These are phyloP conservation scores for Phytopythium chamaehyphon DNA, from an alignment of 352 stramenopile genomes.

Conservation along the genomic window DNA sequence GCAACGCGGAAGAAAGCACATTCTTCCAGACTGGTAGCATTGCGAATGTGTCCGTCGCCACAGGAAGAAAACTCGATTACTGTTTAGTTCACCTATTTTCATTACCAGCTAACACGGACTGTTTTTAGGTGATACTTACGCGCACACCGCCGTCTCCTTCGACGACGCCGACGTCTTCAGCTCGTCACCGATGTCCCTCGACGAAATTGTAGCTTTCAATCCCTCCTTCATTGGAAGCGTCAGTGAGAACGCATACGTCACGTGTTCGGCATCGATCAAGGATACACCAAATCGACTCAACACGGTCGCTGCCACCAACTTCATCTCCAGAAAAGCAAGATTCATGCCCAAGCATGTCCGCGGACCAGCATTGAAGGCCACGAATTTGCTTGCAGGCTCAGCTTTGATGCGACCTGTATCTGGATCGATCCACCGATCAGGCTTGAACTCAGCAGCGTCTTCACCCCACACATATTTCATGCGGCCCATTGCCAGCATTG, in stretches of 20 bases:
- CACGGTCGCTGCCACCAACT: conserved; percentile 55
- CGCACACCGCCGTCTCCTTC: too few species aligned
- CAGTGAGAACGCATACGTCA: conserved; percentile 52
- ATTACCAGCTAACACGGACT: too few species aligned
- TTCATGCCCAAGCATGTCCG: conserved; percentile 67
- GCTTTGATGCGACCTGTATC: conserved; percentile 14
- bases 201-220: conserved; percentile 39
- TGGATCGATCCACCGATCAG: conserved; percentile 60
- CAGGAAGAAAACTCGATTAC: too few species aligned
- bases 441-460: conserved; percentile 59
- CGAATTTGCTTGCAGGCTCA: conserved; percentile 33
- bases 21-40: too few species aligned
- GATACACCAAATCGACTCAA: conserved; percentile 59
- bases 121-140: too few species aligned
- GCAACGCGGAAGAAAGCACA: too few species aligned
- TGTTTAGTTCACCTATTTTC: too few species aligned
- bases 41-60: too few species aligned
- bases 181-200: conserved; percentile 5
- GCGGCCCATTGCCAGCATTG: conserved; percentile 50
- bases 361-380: conserved; percentile 65
- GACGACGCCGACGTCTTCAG: too few species aligned
- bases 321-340: conserved; percentile 83
- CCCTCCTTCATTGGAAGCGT: conserved; percentile 39
- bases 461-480: conserved; percentile 58
- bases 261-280: conserved; percentile 17